Percentiles rank a stretch among this genome's conserved stretches.
Conservation (phyloP, 1,139 yeast genomes). For the Protomyces inouyei region DNA sequence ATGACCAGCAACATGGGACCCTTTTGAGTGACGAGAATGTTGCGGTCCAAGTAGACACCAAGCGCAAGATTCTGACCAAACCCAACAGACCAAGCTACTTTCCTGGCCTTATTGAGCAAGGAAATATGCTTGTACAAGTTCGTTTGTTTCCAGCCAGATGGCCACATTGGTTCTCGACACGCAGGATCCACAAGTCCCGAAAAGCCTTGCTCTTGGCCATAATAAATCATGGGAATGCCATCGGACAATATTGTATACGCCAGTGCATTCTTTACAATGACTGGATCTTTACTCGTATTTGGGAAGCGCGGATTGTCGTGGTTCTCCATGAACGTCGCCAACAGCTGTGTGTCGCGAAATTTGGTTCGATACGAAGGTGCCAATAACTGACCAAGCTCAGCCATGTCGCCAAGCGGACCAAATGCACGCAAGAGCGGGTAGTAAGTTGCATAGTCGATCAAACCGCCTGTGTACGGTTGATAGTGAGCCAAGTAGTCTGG, state of each 20-base stretch:
- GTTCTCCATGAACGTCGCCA: conserved; percentile 30
- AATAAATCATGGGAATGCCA: conserved; percentile 31
- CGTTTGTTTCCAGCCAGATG: conserved; percentile 9
- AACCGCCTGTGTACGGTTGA: conserved; percentile 26
- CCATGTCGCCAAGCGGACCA: conserved; percentile 25
- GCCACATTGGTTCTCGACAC: conserved; percentile 27
- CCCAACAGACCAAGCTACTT: conserved; percentile 15
- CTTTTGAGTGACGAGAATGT: conserved; percentile 25
- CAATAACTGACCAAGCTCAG: conserved; percentile 4
- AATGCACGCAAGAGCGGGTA: conserved; percentile 24
- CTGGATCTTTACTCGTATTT: conserved; percentile 8
- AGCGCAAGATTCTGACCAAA: conserved; percentile 17
- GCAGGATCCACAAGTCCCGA: conserved; percentile 28
- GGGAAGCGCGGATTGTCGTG: conserved; percentile 30
- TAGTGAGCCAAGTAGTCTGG: conserved; percentile 24
- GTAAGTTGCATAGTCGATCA: conserved; percentile 29
- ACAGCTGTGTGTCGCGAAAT: conserved; percentile 19
- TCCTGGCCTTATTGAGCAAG: conserved; percentile 11
- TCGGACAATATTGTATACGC: conserved; percentile 28
- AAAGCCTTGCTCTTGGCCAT: conserved; percentile 31
- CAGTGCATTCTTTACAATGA: conserved; percentile 19
- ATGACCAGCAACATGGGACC: conserved; percentile 18
- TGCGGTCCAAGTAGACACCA: conserved; percentile 5
- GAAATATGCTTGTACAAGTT: conserved; percentile 8
- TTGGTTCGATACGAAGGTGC: conserved; percentile 19